Evolutionary conservation across 805 yeast genomes (phyloP).

Genomic region (Saturnispora quitensis): DNA sequence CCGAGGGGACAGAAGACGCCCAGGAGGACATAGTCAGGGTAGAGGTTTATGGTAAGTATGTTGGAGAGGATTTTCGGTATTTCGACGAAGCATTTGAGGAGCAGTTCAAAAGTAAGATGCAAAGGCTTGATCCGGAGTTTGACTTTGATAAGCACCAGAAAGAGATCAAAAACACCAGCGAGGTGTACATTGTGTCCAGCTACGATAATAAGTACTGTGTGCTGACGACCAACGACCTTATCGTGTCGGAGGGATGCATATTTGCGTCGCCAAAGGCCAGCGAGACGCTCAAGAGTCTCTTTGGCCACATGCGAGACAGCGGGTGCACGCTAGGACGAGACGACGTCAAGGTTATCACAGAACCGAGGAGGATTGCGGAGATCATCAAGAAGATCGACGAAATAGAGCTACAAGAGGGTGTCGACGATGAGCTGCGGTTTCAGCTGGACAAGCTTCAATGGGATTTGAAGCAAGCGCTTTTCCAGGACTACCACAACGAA

Average conservation of each 20-base stretch:
- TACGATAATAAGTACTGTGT: background rate
- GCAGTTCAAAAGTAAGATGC: background rate
- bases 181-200: slow-evolving; percentile 1
- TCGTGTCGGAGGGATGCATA: background rate
- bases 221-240: background rate
- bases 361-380: background rate
- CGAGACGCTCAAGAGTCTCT: background rate
- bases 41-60: background rate
- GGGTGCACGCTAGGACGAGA: background rate
- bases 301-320: background rate
- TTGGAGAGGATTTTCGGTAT: background rate
- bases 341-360: background rate
- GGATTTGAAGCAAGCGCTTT: slow-evolving; percentile 1
- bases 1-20: background rate
- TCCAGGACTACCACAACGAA: slow-evolving; percentile 2
- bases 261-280: background rate
- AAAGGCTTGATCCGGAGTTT: background rate
- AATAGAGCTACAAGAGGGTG: background rate
- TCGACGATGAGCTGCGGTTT: background rate
- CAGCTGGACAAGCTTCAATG: background rate
- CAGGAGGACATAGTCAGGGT: background rate
- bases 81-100: background rate
- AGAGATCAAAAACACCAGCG: background rate
- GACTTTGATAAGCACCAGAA: background rate
- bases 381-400: background rate